Conservation (phyloP, 345 rosid genomes). For the Euphorbia pulcherrima region DNA sequence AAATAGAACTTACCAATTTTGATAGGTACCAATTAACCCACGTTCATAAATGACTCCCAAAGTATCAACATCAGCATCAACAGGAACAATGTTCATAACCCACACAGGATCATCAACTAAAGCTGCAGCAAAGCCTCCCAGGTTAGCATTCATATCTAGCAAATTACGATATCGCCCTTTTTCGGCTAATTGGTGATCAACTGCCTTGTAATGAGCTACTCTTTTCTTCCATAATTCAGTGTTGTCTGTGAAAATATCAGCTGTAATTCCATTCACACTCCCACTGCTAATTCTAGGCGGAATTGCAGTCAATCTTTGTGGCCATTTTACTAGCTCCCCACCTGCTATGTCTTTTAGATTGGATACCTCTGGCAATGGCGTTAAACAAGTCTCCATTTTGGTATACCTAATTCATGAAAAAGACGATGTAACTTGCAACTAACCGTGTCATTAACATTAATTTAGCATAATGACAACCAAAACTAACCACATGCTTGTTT, state of each 20-base stretch:
- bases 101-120: constrained; percentile 68
- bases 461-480: neutral
- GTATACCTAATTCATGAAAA: constrained; percentile 54
- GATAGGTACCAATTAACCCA: constrained; percentile 89
- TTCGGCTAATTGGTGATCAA: constrained; percentile 61
- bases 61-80: constrained; percentile 54
- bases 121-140: constrained; percentile 91
- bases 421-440: neutral
- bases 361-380: constrained; percentile 72
- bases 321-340: constrained; percentile 74
- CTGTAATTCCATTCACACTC: constrained; percentile 48
- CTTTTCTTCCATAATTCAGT: constrained; percentile 68
- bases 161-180: constrained; percentile 78
- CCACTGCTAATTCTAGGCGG: constrained; percentile 81
- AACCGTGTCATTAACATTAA: neutral
- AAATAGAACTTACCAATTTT: constrained; percentile 56
- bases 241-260: constrained; percentile 44
- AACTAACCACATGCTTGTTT: neutral
- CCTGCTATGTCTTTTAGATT: constrained; percentile 57
- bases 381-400: constrained; percentile 73
- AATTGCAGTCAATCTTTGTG: constrained; percentile 55
- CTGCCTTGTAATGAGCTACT: constrained; percentile 57
- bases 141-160: constrained; percentile 74
- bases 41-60: constrained; percentile 84
- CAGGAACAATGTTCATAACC: constrained; percentile 80